phyloP scores from a whole-genome alignment of 768 basidiomycete species.

The Phaeotremella skinneri region DNA sequence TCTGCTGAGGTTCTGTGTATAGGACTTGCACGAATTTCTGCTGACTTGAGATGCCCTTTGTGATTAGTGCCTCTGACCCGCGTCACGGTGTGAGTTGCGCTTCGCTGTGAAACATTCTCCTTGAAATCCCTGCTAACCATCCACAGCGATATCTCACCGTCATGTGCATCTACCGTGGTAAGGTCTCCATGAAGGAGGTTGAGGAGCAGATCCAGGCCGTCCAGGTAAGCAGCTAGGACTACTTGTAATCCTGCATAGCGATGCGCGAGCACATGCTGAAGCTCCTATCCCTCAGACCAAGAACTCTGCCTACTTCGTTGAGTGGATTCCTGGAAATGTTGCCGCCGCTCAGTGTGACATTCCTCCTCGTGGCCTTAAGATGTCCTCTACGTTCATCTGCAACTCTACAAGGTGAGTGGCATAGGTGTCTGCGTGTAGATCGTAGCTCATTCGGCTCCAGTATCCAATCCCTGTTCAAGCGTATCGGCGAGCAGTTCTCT shows the following conservation, averaged over 20 bases:
- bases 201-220: conserved; percentile 99
- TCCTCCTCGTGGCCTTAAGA: conserved; percentile 89
- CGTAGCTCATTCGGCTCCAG: neutral
- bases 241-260: too few species aligned
- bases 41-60: too few species aligned
- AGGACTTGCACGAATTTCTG: neutral
- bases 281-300: conserved; percentile 64
- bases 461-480: conserved; percentile 98
- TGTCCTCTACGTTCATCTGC: conserved; percentile 96
- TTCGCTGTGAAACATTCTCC: neutral
- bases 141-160: conserved; percentile 84
- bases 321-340: conserved; percentile 99
- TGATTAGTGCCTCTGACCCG: conserved; percentile 82
- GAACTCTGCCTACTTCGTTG: conserved; percentile 97
- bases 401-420: conserved; percentile 72
- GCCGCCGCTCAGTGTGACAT: conserved; percentile 98
- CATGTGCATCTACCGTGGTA: conserved; percentile 96
- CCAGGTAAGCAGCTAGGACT: conserved; percentile 24
- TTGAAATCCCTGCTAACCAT: conserved; percentile 5
- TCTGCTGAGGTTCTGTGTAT: too few species aligned
- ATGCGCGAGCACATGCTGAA: neutral
- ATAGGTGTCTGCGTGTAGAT: neutral
- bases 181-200: conserved; percentile 99
- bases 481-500: conserved; percentile 96
- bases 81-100: conserved; percentile 64